Base-by-base conservation (phyloP, 495 filamentous ascomycete genomes). In the Aspergillus incahuasiensis region DNA sequence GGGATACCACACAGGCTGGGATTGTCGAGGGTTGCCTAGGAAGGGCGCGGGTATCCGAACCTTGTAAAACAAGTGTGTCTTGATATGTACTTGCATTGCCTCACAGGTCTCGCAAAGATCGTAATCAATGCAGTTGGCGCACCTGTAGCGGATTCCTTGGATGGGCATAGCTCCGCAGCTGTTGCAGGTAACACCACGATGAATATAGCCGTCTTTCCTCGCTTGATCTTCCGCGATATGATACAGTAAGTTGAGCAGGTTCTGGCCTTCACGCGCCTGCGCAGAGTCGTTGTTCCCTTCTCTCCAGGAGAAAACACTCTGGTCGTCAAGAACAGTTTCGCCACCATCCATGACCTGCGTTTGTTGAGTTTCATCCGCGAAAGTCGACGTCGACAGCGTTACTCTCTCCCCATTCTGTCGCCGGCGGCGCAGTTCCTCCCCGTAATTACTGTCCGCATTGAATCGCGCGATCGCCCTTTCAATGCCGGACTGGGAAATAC, bases 41-140 rank as follows among this genome's bases (percentile, higher is more conserved):
- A 83, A 86, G 0, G 87, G 85, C 3, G 84, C 81, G 6, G 89
- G 89, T 35, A 91, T 86, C 13, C 82, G 81, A 52, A 92, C 86
- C 69, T 97, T 97, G 77, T 92, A 95, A 76, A 98, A 96, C 41
- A 98, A 75, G 73, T 98, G 94, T 0, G 91, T 95, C 71, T 92
- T 95, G 57, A 80, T 83, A 66, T 99, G 95, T 0, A 90, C 75
- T 49, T 88, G 84, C 67, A 89, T 83, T 5, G 88, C 84, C 71
- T 97, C 92, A 66, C 92, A 97, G 8, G 82, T 84, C 68, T 95
- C 89, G 71, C 89, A 96, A 16, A 92, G 82, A 67, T 97, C 92
- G 56, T 88, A 97, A 65, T 97, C 92, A 55, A 85, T 81, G 64
- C 92, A 97, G 71, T 96, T 97, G 51, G 88, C 84, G 67, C 92